Conservation (phyloP, 768 basidiomycete genomes). For the Russula sp. region DNA sequence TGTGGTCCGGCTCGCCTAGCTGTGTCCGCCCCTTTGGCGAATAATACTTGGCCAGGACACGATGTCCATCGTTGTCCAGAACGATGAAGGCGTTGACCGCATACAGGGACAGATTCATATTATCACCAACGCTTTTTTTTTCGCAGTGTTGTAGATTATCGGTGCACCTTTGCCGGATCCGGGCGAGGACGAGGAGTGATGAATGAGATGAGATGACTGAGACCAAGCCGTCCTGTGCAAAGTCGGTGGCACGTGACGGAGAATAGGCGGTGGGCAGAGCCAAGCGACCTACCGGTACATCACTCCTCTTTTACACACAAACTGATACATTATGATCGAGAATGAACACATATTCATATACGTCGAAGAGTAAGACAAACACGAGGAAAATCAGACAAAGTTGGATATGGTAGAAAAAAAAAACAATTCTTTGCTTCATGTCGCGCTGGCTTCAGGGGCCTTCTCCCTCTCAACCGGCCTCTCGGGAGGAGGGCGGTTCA, state of each 20-base stretch:
- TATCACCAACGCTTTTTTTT: background rate
- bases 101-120: conserved; percentile 81
- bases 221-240: too few species aligned
- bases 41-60: conserved; percentile 96
- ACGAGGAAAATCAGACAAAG: background rate
- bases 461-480: background rate
- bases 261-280: background rate
- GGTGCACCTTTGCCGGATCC: background rate
- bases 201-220: background rate
- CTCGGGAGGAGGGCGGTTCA: background rate
- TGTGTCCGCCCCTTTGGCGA: conserved; percentile 56
- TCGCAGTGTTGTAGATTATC: too few species aligned
- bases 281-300: background rate
- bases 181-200: background rate
- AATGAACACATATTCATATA: background rate
- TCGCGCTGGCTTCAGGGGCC: background rate
- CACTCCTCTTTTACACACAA: background rate
- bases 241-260: background rate
- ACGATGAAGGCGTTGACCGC: conserved; percentile 81
- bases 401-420: background rate
- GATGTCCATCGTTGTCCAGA: conserved; percentile 91
- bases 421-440: background rate
- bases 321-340: background rate
- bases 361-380: background rate
- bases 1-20: conserved; percentile 36